phyloP scores from a whole-genome alignment of 306 rosid genomes.

The Dryas drummondii region DNA sequence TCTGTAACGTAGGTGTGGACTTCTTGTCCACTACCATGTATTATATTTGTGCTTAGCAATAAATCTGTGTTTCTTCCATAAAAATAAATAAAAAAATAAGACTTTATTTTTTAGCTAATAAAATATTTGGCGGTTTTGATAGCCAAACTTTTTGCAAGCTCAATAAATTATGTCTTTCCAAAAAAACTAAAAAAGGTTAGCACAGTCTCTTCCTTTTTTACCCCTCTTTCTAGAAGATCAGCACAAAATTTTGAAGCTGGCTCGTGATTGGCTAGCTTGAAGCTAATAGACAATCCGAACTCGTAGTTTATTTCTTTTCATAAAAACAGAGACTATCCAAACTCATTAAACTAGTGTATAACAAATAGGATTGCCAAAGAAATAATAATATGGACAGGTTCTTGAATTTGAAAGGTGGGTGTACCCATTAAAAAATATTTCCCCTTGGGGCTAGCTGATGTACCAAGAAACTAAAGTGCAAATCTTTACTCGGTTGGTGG shows the following conservation, averaged over 20 bases:
- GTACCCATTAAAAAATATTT: neutral
- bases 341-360: neutral
- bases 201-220: neutral
- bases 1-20: too few species aligned
- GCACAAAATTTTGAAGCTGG: neutral
- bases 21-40: too few species aligned
- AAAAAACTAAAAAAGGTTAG: neutral
- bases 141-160: too few species aligned
- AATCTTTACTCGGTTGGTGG: neutral
- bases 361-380: neutral
- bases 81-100: too few species aligned
- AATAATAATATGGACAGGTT: neutral
- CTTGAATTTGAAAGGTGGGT: neutral
- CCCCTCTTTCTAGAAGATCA: slow-evolving; percentile 1
- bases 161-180: too few species aligned
- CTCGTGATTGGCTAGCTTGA: neutral
- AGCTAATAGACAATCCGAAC: slow-evolving; percentile 1
- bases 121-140: too few species aligned
- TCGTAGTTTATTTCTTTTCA: neutral
- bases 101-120: too few species aligned
- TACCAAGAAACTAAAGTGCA: neutral
- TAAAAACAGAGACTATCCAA: neutral
- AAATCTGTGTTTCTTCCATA: too few species aligned
- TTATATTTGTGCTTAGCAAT: too few species aligned
- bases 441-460: too few species aligned